Base-by-base conservation (phyloP, 1,284 basidiomycete genomes). In the Paramarasmius palmivorus region DNA sequence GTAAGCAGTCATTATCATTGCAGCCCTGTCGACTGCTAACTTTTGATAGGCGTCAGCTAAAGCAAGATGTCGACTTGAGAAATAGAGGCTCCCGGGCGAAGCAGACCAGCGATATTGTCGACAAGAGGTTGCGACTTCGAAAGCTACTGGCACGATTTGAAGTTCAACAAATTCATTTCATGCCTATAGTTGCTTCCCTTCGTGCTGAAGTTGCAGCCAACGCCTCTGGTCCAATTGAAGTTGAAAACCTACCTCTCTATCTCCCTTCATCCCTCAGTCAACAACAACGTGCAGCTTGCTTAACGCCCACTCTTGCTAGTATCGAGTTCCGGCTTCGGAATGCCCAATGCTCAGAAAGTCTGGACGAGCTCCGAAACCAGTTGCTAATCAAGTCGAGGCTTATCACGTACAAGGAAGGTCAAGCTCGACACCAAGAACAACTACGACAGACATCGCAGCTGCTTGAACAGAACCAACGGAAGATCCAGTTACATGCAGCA, bases 1-100 rank as follows among this genome's bases (percentile, higher is more conserved):
- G 61, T 60, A 26, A 53, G 61, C 52, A 10, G 8, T 20, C 22
- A 29, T n/a, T 3, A 6, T 4, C 19, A 17, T 52, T 17, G 29
- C 12, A 6, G 6, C 29, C 29, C n/a, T n/a, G n/a, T n/a, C n/a
- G n/a, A n/a, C n/a, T n/a, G 12, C 6, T 12, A 32, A 32, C 12
- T 6, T 32, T 32, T 6, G 6, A 6, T 12, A 32, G 29, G 12
- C 29, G 29, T 6, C 29, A 32, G 29, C 29, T 32, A 32, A 6
- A 32, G 12, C 7, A 32, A 32, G 29, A 32, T 12, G 12, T 32
- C 6, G 6, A 32, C 7, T 12, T 32, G 7, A 32, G 29, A 12
- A 32, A 32, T 6, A 32, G 12, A 12, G 29, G 29, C 29, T 32
- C 29, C 7, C 6, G 7, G 12, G 29, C 29, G 12, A 32, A 32